These are phyloP conservation scores for Orbilia oligospora DNA, from an alignment of 2,329 filamentous ascomycete species.

Conservation along the genomic window DNA sequence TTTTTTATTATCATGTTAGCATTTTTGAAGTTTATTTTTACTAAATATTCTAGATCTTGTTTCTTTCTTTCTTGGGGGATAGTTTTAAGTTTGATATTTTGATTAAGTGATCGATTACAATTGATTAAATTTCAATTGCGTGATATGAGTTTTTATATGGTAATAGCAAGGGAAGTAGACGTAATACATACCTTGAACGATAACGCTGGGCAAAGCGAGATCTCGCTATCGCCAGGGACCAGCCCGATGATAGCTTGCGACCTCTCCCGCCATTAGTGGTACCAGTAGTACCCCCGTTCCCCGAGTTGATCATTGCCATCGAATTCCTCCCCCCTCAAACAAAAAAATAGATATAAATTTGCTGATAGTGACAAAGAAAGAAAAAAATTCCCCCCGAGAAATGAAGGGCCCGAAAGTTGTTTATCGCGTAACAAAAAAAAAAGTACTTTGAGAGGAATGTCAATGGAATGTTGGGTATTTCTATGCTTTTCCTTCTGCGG, in stretches of 20 bases:
- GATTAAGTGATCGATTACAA: neutral
- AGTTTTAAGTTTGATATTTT: no score
- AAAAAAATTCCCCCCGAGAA: neutral
- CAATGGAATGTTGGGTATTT: neutral
- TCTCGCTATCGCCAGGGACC: conserved; percentile 48
- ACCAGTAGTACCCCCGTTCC: neutral
- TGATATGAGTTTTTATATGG: conserved; percentile 2
- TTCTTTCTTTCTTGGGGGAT: conserved; percentile 1
- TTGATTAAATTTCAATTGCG: neutral
- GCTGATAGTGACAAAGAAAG: neutral
- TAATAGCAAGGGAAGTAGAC: conserved; percentile 9
- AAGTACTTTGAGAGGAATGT: neutral
- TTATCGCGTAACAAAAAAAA: conserved; percentile 4
- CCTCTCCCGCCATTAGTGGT: conserved; percentile 33
- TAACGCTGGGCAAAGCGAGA: conserved; percentile 54
- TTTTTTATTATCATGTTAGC: conserved; percentile 12
- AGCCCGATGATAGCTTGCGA: conserved; percentile 49
- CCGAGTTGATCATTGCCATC: conserved; percentile 36
- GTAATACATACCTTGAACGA: conserved; percentile 42
- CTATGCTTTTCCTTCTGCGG: neutral
- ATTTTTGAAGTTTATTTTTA: neutral
- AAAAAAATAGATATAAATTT: neutral
- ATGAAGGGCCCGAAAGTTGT: neutral
- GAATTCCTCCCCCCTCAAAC: neutral
- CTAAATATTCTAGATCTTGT: no score